Evolutionary conservation across 192 early-diverging fungal species (phyloP), one percentile per base, ranked within the genome.

Genomic region (Linnemannia elongata): DNA sequence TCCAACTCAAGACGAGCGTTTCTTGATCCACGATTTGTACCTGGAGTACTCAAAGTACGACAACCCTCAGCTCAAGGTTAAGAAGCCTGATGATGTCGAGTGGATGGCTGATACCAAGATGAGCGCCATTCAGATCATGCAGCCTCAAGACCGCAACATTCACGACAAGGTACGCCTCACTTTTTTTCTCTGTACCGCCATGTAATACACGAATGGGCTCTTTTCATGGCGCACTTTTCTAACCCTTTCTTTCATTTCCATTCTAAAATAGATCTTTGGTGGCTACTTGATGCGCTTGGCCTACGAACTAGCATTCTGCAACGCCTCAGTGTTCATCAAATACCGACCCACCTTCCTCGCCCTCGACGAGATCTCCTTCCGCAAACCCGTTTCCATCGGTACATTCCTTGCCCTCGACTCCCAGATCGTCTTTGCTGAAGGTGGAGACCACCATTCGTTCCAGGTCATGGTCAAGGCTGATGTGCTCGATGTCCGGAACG

Each of bases 361-460:
- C 13, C 89, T 95, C 36, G 94, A 96, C 77, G 93, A 94, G 68
- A 94, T 95, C 82, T 90, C 93, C 30, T 98, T 98, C 81, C 87
- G 91, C n/a, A 94, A 94, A 85, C 96, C 97, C 0, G 97, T 98
- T 42, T 91, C 91, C 49, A 95, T 98, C 74, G 96, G 96, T 0
- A 92, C 93, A 6, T 87, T 97, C 45, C 88, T 98, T n/a, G 82
- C 89, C 42, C 88, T 98, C 57, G 90, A 90, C 22, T 91, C 96
- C 10, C 94, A 97, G 83, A 93, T 98, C 33, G 94, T 95, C 13
- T 97, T 96, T 80, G 92, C 96, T 1, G 88, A 91, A 73, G 91
- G 91, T 24, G 85, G 88, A 20, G 74, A 78, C 6, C 90, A 94
- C 74, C 87, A 89, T 55, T 90, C 90, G 8, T 94, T 94, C 89